A percentile compares a stretch with the other conserved stretches of the same genome.
These are phyloP conservation scores for Tetracentron sinense DNA, from an alignment of 164 flowering plant species.

Conservation along the genomic window DNA sequence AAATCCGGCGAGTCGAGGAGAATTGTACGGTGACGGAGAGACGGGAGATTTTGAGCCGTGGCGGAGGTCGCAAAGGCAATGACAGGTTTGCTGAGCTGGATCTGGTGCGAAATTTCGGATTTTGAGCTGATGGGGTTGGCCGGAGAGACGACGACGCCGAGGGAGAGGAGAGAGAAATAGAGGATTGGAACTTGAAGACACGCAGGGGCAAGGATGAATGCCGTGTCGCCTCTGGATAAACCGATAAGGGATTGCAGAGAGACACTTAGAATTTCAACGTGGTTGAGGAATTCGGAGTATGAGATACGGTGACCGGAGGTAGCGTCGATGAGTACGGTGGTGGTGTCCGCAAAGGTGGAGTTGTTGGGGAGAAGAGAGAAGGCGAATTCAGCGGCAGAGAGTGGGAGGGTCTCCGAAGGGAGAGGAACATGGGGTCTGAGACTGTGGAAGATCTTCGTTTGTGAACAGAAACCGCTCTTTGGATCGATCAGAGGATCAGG, in stretches of 20 bases:
- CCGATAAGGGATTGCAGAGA: no score
- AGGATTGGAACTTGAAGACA: constrained; percentile 33
- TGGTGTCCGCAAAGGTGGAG: constrained; percentile 8
- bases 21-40: constrained; percentile 22
- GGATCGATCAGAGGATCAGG: constrained; percentile 10
- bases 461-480: constrained; percentile 39
- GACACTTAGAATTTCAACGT: constrained; percentile 15
- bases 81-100: constrained; percentile 24
- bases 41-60: constrained; percentile 23
- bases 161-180: constrained; percentile 41
- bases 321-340: constrained; percentile 32
- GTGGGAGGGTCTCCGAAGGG: constrained; percentile 32
- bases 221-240: constrained; percentile 18
- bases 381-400: constrained; percentile 24
- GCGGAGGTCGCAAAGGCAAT: constrained; percentile 34
- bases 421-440: constrained; percentile 33
- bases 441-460: constrained; percentile 48
- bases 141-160: constrained; percentile 36
- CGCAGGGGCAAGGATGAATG: constrained; percentile 31
- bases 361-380: constrained; percentile 31
- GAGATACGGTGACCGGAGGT: constrained; percentile 27
- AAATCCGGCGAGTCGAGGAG: constrained; percentile 49
- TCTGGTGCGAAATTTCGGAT: constrained; percentile 26
- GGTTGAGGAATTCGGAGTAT: constrained; percentile 24
- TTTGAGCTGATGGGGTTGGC: constrained; percentile 27